phyloP scores from a whole-genome alignment of 805 yeast genomes.

The Kluyveromyces aestuarii region DNA sequence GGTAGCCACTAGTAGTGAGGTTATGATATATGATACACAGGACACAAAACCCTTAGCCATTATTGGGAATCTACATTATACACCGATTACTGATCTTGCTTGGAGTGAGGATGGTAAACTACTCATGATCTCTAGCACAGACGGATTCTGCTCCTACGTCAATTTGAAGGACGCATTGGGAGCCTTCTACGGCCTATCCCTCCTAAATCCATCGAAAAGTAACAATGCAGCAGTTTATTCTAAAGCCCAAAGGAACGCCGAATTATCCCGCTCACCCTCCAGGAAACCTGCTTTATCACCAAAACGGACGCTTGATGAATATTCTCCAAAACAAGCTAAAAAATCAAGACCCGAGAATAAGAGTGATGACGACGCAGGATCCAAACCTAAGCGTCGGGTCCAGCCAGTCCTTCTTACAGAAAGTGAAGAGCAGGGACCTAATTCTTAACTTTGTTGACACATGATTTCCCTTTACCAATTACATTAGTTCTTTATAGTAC shows the following conservation, averaged over 20 bases:
- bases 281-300: background rate
- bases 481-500: no score
- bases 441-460: no score
- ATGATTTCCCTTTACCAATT: no score
- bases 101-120: slow-evolving; percentile 76
- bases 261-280: background rate
- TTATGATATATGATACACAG: slow-evolving; percentile 75
- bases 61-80: slow-evolving; percentile 75
- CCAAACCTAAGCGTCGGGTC: slow-evolving; percentile 1
- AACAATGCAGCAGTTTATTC: background rate
- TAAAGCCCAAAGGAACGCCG: background rate
- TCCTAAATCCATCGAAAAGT: background rate
- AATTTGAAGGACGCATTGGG: slow-evolving; percentile 52
- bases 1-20: slow-evolving; percentile 84
- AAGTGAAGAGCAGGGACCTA: background rate
- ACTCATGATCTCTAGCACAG: slow-evolving; percentile 74
- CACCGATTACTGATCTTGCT: slow-evolving; percentile 75
- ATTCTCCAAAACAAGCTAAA: background rate
- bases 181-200: background rate
- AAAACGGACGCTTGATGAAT: background rate
- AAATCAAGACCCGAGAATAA: background rate
- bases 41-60: slow-evolving; percentile 57
- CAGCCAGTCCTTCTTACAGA: background rate
- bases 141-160: slow-evolving; percentile 80
- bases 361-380: background rate